A percentile compares a stretch with the other conserved stretches of the same genome.
Conservation (phyloP, 78 protist species). For the Dictyostelium brefeldianum region DNA sequence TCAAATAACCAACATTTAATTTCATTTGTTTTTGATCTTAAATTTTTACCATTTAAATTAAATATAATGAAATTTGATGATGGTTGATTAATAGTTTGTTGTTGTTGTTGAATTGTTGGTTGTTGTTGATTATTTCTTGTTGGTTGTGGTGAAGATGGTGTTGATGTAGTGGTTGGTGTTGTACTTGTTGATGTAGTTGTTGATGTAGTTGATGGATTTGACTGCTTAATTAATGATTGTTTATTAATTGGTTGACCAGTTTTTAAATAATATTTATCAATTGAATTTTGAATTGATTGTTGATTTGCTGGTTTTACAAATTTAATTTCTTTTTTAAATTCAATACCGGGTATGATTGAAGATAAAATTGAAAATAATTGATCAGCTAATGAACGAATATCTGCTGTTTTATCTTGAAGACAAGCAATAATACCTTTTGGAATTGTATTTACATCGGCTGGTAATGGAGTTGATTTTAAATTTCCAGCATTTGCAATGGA, state of each 20-base stretch:
- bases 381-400: slow-evolving; percentile 46
- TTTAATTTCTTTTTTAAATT: slow-evolving; percentile 38
- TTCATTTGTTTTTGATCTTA: slow-evolving; percentile 20
- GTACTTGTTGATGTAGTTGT: not conserved
- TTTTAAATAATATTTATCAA: slow-evolving; percentile 39
- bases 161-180: not conserved
- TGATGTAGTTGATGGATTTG: not conserved
- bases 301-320: slow-evolving; percentile 43
- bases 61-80: not conserved
- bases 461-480: not conserved
- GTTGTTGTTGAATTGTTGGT: not conserved
- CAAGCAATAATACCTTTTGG: slow-evolving; percentile 60
- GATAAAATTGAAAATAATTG: slow-evolving; percentile 2
- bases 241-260: slow-evolving; percentile 19
- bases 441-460: slow-evolving; percentile 6
- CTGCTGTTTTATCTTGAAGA: slow-evolving; percentile 69
- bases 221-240: not conserved
- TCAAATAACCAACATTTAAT: slow-evolving; percentile 2
- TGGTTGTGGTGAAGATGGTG: slow-evolving; percentile 25
- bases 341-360: not conserved
- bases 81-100: not conserved
- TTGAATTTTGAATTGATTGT: not conserved
- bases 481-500: not conserved
- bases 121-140: not conserved
- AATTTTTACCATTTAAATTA: slow-evolving; percentile 33